Percentiles rank a stretch among this genome's conserved stretches.
These are phyloP conservation scores for Fraxinus anomala DNA, from an alignment of 257 asterid species.

Conservation along the genomic window DNA sequence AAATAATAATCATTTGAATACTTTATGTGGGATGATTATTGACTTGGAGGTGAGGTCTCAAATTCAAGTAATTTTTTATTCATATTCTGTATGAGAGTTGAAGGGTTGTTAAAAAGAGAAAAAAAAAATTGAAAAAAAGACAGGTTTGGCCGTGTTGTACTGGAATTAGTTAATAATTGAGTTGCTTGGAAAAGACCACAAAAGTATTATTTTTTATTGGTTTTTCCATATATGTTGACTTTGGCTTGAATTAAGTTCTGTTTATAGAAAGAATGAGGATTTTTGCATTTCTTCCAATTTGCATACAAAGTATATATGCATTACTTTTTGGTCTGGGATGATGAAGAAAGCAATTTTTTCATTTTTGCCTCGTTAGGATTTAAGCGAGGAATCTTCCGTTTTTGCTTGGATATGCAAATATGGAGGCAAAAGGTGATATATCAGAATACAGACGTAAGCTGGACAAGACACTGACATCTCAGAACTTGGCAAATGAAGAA, in stretches of 20 bases:
- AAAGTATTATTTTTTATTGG: background rate
- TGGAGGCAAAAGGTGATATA: slow-evolving; percentile 49
- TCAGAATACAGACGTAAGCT: slow-evolving; percentile 57
- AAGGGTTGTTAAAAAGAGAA: background rate
- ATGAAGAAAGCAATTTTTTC: slow-evolving; percentile 6
- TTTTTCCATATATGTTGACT: background rate
- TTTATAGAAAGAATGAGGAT: background rate
- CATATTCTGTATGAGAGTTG: background rate
- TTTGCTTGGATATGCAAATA: slow-evolving; percentile 42
- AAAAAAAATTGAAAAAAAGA: background rate
- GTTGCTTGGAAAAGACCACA: background rate
- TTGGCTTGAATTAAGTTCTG: background rate
- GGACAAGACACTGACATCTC: slow-evolving; percentile 61
- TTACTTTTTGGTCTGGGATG: slow-evolving; percentile 4
- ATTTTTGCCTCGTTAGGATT: slow-evolving; percentile 23
- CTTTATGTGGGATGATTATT: slow-evolving; percentile 7
- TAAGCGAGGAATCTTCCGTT: slow-evolving; percentile 3
- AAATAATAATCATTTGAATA: slow-evolving; percentile 10
- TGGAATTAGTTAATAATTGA: background rate
- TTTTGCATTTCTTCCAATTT: background rate
- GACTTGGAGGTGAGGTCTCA: slow-evolving; percentile 4
- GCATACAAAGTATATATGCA: background rate
- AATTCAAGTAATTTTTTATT: background rate
- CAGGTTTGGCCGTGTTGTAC: background rate
- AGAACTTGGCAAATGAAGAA: slow-evolving; percentile 49